phyloP scores from a whole-genome alignment of 306 rosid genomes.

The Cucurbita maxima region DNA sequence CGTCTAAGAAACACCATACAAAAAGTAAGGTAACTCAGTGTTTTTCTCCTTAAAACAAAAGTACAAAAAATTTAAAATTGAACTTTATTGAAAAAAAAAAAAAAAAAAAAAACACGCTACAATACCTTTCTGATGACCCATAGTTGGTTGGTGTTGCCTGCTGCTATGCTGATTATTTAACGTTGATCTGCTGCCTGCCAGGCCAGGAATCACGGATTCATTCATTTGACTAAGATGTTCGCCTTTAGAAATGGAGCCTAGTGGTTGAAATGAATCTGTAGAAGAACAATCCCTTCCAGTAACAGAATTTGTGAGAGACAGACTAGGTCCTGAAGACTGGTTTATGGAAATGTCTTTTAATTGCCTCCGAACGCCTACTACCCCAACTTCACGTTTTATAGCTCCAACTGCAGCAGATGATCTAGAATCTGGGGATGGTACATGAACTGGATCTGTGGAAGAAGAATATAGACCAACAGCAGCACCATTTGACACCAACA shows the following conservation, averaged over 20 bases:
- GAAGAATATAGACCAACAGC: constrained; percentile 87
- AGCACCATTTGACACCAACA: constrained; percentile 41
- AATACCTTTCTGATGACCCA: constrained; percentile 87
- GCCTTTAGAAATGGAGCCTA: constrained; percentile 37
- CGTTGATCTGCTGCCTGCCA: constrained; percentile 34
- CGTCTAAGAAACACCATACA: background rate
- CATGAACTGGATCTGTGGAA: constrained; percentile 95
- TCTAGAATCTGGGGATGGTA: constrained; percentile 95
- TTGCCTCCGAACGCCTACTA: constrained; percentile 70
- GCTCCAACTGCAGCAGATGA: constrained; percentile 82
- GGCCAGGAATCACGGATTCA: constrained; percentile 39
- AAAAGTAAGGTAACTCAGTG: background rate
- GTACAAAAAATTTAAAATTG: no score
- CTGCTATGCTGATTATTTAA: constrained; percentile 40
- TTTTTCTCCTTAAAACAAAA: no score
- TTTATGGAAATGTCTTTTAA: constrained; percentile 40
- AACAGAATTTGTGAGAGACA: constrained; percentile 36
- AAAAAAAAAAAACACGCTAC: background rate
- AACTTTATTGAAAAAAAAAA: background rate
- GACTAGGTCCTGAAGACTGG: constrained; percentile 39
- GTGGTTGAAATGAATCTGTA: constrained; percentile 52
- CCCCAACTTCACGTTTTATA: constrained; percentile 92
- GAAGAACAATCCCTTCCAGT: constrained; percentile 46
- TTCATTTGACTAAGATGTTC: constrained; percentile 42
- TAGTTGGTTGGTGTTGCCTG: constrained; percentile 58